phyloP scores from a whole-genome alignment of 2,329 filamentous ascomycete species.

The Aspergillus sp. region DNA sequence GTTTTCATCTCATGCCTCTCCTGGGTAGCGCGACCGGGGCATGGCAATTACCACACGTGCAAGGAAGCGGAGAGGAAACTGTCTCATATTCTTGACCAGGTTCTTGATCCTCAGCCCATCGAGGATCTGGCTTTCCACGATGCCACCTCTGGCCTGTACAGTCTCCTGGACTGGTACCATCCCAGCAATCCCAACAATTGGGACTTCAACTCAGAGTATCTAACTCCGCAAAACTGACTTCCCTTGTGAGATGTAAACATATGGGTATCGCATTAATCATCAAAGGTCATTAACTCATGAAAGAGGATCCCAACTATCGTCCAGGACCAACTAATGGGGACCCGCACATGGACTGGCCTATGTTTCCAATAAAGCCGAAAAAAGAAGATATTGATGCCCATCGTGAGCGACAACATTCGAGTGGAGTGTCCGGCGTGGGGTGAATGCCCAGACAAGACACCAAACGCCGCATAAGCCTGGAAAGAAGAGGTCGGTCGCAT shows the following conservation, averaged over 20 bases:
- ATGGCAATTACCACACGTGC: conserved; percentile 39
- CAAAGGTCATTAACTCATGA: conserved; percentile 10
- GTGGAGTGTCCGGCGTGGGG: not conserved
- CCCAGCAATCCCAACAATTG: conserved; percentile 36
- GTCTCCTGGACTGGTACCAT: conserved; percentile 38
- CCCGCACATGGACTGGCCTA: not conserved
- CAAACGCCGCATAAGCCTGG: not conserved
- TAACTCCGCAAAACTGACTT: conserved; percentile 26
- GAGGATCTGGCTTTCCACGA: conserved; percentile 32
- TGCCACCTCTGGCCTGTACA: conserved; percentile 33
- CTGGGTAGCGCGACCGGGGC: conserved; percentile 36
- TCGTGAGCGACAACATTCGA: not conserved
- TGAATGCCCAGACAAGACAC: not conserved
- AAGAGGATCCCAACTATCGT: not conserved
- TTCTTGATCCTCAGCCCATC: conserved; percentile 38
- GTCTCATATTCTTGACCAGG: conserved; percentile 38
- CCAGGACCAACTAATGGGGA: not conserved
- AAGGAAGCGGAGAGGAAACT: conserved; percentile 40
- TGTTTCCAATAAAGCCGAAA: not conserved
- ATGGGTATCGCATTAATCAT: conserved; percentile 15
- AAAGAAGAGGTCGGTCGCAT: not conserved
- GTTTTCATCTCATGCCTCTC: conserved; percentile 37
- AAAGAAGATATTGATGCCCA: not conserved
- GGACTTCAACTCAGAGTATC: conserved; percentile 36
- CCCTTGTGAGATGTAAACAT: conserved; percentile 17